Evolutionary conservation across 306 rosid species (phyloP).

Genomic region (Vigna unguiculata): DNA sequence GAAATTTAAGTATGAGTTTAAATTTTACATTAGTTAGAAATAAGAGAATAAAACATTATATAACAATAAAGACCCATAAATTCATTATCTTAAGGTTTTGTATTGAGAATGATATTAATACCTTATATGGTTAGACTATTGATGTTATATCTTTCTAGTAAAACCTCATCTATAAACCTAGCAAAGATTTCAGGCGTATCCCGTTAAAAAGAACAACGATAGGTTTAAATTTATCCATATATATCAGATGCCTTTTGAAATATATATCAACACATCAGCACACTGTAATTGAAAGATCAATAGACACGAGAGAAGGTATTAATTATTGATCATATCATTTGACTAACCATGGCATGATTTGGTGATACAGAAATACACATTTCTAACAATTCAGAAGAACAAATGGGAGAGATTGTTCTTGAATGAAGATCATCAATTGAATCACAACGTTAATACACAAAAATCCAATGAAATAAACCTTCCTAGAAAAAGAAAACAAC

Average conservation of each 20-base stretch:
- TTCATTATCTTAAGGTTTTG: no score
- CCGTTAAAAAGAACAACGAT: no score
- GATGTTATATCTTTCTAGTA: no score
- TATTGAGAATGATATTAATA: no score
- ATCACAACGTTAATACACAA: constrained; percentile 57
- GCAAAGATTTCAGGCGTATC: no score
- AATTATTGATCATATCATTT: constrained; percentile 2
- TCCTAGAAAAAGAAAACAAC: constrained; percentile 39
- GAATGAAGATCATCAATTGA: constrained; percentile 60
- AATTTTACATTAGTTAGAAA: no score
- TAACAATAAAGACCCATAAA: no score
- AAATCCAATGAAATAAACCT: constrained; percentile 51
- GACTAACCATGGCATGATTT: background rate
- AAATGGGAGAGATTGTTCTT: constrained; percentile 29
- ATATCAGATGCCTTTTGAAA: background rate
- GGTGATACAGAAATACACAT: constrained; percentile 7
- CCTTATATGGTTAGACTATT: no score
- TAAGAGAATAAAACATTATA: no score
- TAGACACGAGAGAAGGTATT: background rate
- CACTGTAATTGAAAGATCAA: background rate
- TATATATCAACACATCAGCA: background rate
- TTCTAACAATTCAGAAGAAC: background rate
- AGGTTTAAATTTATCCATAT: background rate
- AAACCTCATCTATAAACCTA: no score
- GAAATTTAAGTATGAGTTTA: no score